Evolutionary conservation across 2,329 filamentous ascomycete species (phyloP).

Genomic region (Claviceps sp.): DNA sequence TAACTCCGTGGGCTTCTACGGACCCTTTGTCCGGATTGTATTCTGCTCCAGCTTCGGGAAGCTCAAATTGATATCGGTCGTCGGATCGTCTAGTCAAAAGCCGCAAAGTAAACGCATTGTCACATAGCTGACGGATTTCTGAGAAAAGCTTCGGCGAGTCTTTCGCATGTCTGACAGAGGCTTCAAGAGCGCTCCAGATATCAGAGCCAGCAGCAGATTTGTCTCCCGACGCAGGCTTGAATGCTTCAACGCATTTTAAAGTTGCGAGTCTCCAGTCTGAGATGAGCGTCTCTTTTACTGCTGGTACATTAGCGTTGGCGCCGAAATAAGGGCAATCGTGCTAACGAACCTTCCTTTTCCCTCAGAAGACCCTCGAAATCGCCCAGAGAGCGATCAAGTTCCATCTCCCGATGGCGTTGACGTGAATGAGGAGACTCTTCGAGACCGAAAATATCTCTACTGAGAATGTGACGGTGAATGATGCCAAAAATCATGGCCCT

Average conservation of each 20-base stretch:
- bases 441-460: not conserved
- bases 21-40: not conserved
- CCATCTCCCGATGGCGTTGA: no score
- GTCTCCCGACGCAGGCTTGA: not conserved
- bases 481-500: not conserved
- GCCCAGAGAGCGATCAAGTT: not conserved
- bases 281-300: not conserved
- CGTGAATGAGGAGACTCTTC: not conserved
- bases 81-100: not conserved
- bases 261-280: not conserved
- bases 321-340: not conserved
- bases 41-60: not conserved
- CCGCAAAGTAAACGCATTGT: not conserved
- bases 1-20: not conserved
- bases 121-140: not conserved
- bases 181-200: not conserved
- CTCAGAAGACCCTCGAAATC: not conserved
- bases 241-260: not conserved
- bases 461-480: not conserved
- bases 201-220: accelerated
- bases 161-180: not conserved
- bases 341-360: not conserved
- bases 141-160: not conserved
- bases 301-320: not conserved
- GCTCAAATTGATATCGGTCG: not conserved